Evolutionary conservation across 2,329 filamentous ascomycete genomes (phyloP), one percentile per base, ranked within the genome.

Genomic region (Drechslerella stenobrocha): DNA sequence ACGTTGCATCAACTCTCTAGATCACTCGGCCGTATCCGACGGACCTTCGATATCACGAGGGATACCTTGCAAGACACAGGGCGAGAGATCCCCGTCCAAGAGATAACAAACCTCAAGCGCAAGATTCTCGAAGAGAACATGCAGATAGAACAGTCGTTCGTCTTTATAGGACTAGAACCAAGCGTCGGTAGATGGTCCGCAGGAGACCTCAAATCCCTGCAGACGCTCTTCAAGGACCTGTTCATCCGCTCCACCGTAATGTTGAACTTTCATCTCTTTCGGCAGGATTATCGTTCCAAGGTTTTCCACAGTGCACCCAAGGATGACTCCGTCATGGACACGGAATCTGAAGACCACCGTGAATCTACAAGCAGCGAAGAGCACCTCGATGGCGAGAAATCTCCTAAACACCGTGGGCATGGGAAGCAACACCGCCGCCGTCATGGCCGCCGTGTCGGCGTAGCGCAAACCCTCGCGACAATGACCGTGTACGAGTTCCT

Each of bases 1-100:
- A 77, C 80, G 0, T 72, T 82, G 0, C 44, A 34, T 3, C 22
- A 60, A 5, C 55, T 67, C 13, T 56, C 73, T 70, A 26, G 73
- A 69, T 24, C 74, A 74, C 65, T 74, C 74, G 56, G 72, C 69
- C 18, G 57, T 13, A 30, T 56, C 7, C 55, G 63, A 18, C 23
- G 55, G 32, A 50, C 48, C 15, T 35, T 67, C 11, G 45, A 60
- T 37, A 55, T 67, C 34, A 67, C 63, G 11, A 52, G 37, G 11
- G 8, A 44, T 6, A 59, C 48, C 6, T 50, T 67, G 0, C 23
- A 53, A 22, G 63, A 60, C 13, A 44, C 56, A 20, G 34, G 34
- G 9, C 23, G 35, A 51, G 53, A 59, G 28, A 67, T 67, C 23
- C 32, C 63, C 2, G 51, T 67, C 20, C 45, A 55, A 3, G 63